Percentiles rank a stretch among this genome's conserved stretches.
Evolutionary conservation across 2,329 filamentous ascomycete genomes (phyloP).

Genomic region (Pochonia chlamydosporia): DNA sequence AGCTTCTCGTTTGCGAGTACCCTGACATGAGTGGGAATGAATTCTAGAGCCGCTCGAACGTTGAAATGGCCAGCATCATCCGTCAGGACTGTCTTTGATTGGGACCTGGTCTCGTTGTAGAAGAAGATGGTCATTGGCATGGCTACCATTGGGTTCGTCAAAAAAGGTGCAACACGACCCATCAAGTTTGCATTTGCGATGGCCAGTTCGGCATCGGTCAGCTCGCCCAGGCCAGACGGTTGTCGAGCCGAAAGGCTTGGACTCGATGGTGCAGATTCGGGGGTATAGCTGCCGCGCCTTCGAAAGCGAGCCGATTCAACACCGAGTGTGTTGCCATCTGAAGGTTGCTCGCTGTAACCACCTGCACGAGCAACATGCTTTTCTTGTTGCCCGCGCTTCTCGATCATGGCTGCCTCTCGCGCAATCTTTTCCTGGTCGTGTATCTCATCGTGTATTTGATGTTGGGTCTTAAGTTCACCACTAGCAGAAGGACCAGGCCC

Average conservation of each 20-base stretch:
- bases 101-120: conserved; percentile 78
- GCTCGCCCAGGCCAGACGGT: conserved; percentile 40
- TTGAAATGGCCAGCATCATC: conserved; percentile 87
- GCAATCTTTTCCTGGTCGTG: conserved; percentile 62
- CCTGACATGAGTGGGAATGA: conserved; percentile 82
- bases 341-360: conserved; percentile 64
- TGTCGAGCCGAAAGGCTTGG: conserved; percentile 34
- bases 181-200: conserved; percentile 83
- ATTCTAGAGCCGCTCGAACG: conserved; percentile 74
- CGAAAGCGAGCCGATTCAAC: conserved; percentile 22
- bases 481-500: conserved; percentile 7
- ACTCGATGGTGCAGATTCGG: conserved; percentile 36
- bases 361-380: conserved; percentile 65
- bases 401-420: conserved; percentile 70
- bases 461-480: conserved; percentile 14
- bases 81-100: conserved; percentile 78
- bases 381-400: conserved; percentile 65
- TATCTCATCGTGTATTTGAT: conserved; percentile 36
- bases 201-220: conserved; percentile 70
- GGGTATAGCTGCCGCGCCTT: conserved; percentile 27
- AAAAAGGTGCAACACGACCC: conserved; percentile 80
- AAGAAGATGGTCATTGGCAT: conserved; percentile 89
- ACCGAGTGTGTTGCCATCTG: conserved; percentile 33
- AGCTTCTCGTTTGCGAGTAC: conserved; percentile 82
- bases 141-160: conserved; percentile 74